Base-by-base conservation (phyloP, 371 early-diverging fungal species). In the Mucor velutinosus region DNA sequence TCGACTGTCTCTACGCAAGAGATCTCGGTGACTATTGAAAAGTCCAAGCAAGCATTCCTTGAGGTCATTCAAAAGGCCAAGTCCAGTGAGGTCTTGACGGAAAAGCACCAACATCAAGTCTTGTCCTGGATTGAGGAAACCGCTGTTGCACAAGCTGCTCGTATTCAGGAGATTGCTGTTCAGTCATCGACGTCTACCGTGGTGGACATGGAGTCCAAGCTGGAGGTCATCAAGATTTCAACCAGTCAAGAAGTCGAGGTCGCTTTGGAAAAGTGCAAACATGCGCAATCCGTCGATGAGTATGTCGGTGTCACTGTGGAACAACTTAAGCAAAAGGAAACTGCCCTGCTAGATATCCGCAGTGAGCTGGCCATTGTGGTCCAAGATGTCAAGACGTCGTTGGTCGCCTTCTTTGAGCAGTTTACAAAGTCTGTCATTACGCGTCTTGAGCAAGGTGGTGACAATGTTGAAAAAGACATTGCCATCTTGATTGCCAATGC, bases 241-340 rank as follows among this genome's bases (percentile, higher is more conserved):
- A 76, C 76, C 21, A 49, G 59, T 23, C 70, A 73, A 47, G 76
- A 76, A 55, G 68, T 76, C 14, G 60, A 60, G 51, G 30, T 33
- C 0, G 73, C 73, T 56, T 60, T 76, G 27, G 76, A 76, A n/a
- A 66, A 73, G n/a, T 65, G 68, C 60, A 75, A 75, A 64, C 30
- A 66, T 15, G 33, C 33, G 17, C 58, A 68, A 19, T 56, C 62
- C 65, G 4, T 7, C 21, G 11, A 10, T 45, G 59, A 60, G n/a
- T 72, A 59, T 57, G 62, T 73, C 21, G 76, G 73, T 51, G 57
- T 58, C 30, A 70, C 73, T 60, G 55, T 73, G 25, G 67, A 76
- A 5, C 65, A 73, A 25, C 43, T 76, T 7, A 41, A 72, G 25
- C 64, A 70, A 35, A 76, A 76, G 41, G 76, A 76, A 35, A 27